Evolutionary conservation across 2,329 filamentous ascomycete genomes (phyloP).

Genomic region (Trichoderma atrobrunneum): DNA sequence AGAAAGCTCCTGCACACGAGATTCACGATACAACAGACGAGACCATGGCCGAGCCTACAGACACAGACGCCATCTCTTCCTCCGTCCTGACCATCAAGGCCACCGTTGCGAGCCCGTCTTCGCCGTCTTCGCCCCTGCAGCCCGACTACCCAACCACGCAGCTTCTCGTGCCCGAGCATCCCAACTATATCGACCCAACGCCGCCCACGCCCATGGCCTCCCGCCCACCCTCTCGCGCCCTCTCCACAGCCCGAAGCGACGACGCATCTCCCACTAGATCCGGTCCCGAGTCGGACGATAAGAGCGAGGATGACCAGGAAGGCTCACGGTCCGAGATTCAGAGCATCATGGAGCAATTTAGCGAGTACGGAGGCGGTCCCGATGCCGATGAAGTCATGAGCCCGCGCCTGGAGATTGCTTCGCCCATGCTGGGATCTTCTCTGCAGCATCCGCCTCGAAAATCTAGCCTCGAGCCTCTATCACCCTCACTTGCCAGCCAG

Average conservation of each 20-base stretch:
- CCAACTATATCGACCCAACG: conserved; percentile 55
- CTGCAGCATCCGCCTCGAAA: conserved; percentile 74
- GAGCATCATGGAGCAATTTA: conserved; percentile 96
- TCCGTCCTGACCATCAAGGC: conserved; percentile 51
- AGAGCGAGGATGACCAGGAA: conserved; percentile 64
- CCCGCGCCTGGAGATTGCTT: conserved; percentile 77
- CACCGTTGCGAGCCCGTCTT: conserved; percentile 30
- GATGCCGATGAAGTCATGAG: conserved; percentile 88
- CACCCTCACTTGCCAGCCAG: conserved; percentile 48
- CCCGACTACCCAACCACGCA: conserved; percentile 32
- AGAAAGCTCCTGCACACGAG: background rate
- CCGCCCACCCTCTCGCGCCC: conserved; percentile 57
- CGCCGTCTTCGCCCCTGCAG: conserved; percentile 33
- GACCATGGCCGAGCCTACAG: background rate
- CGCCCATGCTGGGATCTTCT: conserved; percentile 67
- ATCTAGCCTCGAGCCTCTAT: conserved; percentile 77
- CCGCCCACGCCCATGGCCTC: conserved; percentile 55
- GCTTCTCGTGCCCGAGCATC: conserved; percentile 48
- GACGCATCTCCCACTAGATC: conserved; percentile 52
- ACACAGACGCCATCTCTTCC: conserved; percentile 37
- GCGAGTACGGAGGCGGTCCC: conserved; percentile 67
- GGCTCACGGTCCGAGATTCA: conserved; percentile 84
- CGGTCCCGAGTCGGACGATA: conserved; percentile 55
- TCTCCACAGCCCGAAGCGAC: conserved; percentile 49
- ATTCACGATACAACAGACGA: background rate